Evolutionary conservation across 2,329 filamentous ascomycete genomes (phyloP), one percentile per base, ranked within the genome.

Genomic region (Aspergillus sergii): DNA sequence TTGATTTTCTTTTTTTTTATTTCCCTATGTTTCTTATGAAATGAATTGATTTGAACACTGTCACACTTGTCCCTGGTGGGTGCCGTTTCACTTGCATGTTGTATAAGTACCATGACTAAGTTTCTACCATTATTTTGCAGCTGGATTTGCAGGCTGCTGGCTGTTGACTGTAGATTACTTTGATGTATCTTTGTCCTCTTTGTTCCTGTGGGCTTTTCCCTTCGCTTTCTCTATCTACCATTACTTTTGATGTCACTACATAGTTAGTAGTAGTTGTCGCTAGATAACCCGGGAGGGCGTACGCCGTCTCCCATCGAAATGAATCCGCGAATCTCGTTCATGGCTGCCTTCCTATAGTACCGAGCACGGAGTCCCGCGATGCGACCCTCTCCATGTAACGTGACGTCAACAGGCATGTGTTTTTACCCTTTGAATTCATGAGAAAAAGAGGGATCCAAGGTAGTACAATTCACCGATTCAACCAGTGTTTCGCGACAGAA

Each of bases 1-100:
- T 64, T 54, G 59, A 58, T 62, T 34, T 64, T 59, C 48, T 41
- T 61, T 30, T 68, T 68, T 39, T 28, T 16, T 9, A 41, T 41
- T 41, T 41, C 36, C 36, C 16, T 41, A 41, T 41, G 36, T 57
- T 54, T 65, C 60, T 57, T 58, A 50, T 56, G 60, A 51, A 51
- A 51, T 51, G 48, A 51, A 32, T 51, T 32, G 28, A n/a, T 51
- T 51, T 19, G 43, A 19, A 26, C 30, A 34, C 30, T 30, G 48
- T 51, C 48, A 51, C 48, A 51, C 56, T 53, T 39, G 48, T 58
- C 57, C 51, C 58, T 34, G 46, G 48, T 39, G 58, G 58, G 58
- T 59, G 16, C 48, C 9, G 19, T 53, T 63, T 60, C 28, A 32
- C 58, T 65, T 61, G 64, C 65, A 61, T 62, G 55, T 41, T 45